Conservation (phyloP, 225 moss, liverwort and hornwort genomes). For the Neckera pumila region DNA sequence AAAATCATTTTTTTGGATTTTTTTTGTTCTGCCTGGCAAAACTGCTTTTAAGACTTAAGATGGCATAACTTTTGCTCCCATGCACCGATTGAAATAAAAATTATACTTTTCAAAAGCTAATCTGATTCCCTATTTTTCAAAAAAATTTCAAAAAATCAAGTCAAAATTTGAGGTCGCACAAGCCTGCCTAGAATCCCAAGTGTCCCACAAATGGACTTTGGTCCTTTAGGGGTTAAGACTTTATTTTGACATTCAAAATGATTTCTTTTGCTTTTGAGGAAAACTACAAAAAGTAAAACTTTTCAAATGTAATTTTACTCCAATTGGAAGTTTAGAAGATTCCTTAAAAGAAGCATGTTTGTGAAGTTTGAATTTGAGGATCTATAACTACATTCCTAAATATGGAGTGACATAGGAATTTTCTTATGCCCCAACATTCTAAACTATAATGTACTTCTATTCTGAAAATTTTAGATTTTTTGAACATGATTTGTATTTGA, state of each 20-base stretch:
- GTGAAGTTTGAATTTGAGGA: neutral
- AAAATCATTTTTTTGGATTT: no score
- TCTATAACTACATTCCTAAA: neutral
- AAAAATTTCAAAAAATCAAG: no score
- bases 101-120: no score
- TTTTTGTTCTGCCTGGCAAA: no score
- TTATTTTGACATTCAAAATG: neutral
- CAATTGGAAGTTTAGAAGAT: neutral
- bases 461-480: neutral
- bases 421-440: neutral
- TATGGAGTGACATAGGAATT: neutral
- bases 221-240: no score
- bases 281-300: neutral
- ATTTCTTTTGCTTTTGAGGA: neutral
- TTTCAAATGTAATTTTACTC: neutral
- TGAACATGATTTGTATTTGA: neutral
- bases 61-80: no score
- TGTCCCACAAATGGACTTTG: no score
- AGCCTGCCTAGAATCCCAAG: no score
- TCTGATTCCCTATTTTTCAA: no score
- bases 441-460: neutral
- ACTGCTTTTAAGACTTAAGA: no score
- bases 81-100: no score
- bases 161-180: no score
- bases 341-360: neutral